Conservation (phyloP, 345 rosid species). For the Alliaria petiolata region DNA sequence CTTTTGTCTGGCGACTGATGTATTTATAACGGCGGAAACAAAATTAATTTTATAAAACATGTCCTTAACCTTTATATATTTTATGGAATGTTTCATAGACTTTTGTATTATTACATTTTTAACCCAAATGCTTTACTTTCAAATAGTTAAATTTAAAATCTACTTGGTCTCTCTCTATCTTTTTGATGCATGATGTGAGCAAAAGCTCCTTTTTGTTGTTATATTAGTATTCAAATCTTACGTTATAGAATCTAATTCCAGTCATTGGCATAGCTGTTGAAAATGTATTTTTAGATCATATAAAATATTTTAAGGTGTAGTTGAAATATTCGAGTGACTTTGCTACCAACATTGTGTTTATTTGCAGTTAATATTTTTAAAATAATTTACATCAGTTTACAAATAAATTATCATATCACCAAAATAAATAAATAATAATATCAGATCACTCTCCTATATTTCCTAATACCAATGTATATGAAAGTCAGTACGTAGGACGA, state of each 20-base stretch:
- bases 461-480: background rate
- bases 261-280: conserved; percentile 20
- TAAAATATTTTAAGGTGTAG: background rate
- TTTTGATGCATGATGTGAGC: conserved; percentile 23
- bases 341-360: background rate
- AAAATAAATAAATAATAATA: no score
- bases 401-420: background rate
- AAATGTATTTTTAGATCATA: conserved; percentile 16
- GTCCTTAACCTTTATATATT: background rate
- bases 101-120: background rate
- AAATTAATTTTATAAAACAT: background rate
- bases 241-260: conserved; percentile 28
- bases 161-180: conserved; percentile 1
- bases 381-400: background rate
- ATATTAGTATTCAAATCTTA: conserved; percentile 12
- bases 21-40: conserved; percentile 17
- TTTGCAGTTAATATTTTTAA: background rate
- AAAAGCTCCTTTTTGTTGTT: conserved; percentile 20
- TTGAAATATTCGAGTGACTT: conserved; percentile 13
- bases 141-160: conserved; percentile 11
- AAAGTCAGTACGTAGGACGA: background rate
- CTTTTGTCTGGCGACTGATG: conserved; percentile 15
- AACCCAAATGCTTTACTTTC: background rate
- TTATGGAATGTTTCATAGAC: background rate
- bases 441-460: background rate